Evolutionary conservation across 345 rosid species (phyloP).

Genomic region (Aquilaria malaccensis): DNA sequence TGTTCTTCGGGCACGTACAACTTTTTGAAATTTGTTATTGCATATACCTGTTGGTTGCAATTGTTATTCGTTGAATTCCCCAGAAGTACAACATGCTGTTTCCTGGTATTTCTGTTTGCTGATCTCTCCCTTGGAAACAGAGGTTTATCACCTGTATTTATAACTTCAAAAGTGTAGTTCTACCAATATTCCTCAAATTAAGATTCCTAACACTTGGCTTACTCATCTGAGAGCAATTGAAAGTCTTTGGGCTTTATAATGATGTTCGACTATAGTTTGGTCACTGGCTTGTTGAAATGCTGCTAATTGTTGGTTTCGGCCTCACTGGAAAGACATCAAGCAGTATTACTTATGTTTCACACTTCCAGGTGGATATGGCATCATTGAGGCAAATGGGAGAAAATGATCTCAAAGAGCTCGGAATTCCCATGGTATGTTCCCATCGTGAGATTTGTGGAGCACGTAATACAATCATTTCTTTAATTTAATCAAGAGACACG

Average conservation of each 20-base stretch:
- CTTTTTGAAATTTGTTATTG: neutral
- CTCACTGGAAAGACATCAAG: neutral
- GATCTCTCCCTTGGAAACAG: too few relatives aligned
- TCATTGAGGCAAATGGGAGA: conserved; percentile 94
- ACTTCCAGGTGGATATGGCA: conserved; percentile 75
- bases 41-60: too few relatives aligned
- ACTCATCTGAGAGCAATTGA: neutral
- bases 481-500: too few relatives aligned
- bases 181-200: too few relatives aligned
- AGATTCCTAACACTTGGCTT: too few relatives aligned
- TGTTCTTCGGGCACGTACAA: neutral
- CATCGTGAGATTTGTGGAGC: neutral
- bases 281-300: conserved; percentile 1
- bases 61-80: too few relatives aligned
- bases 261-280: neutral
- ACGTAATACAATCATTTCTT: too few relatives aligned
- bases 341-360: conserved; percentile 13
- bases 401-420: conserved; percentile 82
- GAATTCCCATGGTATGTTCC: conserved; percentile 83
- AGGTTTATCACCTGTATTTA: too few relatives aligned
- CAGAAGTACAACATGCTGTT: too few relatives aligned
- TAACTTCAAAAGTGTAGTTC: too few relatives aligned
- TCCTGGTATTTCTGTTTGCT: too few relatives aligned
- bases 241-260: neutral
- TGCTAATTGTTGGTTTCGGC: neutral